Evolutionary conservation across 306 rosid species (phyloP), one percentile per base, ranked within the genome.

Genomic region (Ochetophila trinervis): DNA sequence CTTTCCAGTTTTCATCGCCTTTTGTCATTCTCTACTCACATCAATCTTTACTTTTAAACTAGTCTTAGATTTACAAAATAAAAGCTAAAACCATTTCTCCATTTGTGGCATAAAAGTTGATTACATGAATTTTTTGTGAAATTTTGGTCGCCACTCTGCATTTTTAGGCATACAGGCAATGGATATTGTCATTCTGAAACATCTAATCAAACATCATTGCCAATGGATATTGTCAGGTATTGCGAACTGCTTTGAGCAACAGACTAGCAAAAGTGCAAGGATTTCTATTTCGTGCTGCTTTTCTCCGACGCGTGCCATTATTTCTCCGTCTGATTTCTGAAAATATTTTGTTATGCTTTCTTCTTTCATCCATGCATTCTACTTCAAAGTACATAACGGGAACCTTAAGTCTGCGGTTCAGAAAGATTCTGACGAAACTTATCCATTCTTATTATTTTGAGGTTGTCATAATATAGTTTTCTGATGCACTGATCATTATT

Each of bases 261-360:
- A 84, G 99, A 80, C 90, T 94, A n/a, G 99, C 99, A n/a, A 94
- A 90, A 88, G 99, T 94, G 54, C 99, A 94, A 86, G 99, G 99
- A 65, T 94, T 94, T 83, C 82, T 94, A 71, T 94, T 94, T 72
- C 97, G 99, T 66, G 94, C 99, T 64, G 99, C 99, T 56, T 94
- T 94, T 79, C 99, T 94, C 76, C 95, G 96, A 37, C 99, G 97
- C 16, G 90, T 84, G 20, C 99, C 99, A 53, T 69, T 88, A 72
- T 94, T 94, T 80, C 68, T 94, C 15, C 90, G 87, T 71, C 48
- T 90, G 79, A 94, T 94, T 68, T 88, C 91, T 10, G 99, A 94
- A 76, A 94, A 94, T 70, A 83, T 94, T 79, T 48, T 94, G 70
- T 67, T 94, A 74, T 94, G 99, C 73, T 88, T 94, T 80, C 95